Percentiles rank a stretch among this genome's conserved stretches.
phyloP scores from a whole-genome alignment of 2,329 filamentous ascomycete genomes.

The Sporothrix globosa region DNA sequence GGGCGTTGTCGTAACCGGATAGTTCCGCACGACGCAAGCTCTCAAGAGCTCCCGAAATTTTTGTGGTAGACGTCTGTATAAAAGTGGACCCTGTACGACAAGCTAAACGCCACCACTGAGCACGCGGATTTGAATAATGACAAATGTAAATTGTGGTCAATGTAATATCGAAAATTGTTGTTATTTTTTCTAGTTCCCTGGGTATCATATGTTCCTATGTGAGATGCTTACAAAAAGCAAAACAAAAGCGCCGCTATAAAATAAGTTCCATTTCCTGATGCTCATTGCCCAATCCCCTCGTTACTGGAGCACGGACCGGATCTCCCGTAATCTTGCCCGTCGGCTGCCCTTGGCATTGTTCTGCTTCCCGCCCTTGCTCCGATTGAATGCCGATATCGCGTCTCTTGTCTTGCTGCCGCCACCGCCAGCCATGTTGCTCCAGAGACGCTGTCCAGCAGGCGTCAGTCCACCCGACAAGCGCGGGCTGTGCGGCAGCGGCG shows the following conservation, averaged over 20 bases:
- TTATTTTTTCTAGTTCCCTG: not conserved
- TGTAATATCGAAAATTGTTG: not conserved
- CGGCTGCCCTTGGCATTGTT: slow-evolving; percentile 32
- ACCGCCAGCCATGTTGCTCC: slow-evolving; percentile 57
- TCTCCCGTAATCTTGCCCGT: slow-evolving; percentile 33
- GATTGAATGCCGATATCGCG: slow-evolving; percentile 33
- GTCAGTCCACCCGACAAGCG: slow-evolving; percentile 63
- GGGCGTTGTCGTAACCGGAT: not conserved
- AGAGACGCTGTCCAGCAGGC: slow-evolving; percentile 72
- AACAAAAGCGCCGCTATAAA: not conserved
- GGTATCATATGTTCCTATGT: slow-evolving; percentile 24
- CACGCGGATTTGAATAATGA: not conserved
- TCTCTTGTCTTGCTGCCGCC: slow-evolving; percentile 45
- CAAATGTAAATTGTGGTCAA: not conserved
- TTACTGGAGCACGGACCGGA: slow-evolving; percentile 1
- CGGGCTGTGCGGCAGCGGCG: slow-evolving; percentile 70
- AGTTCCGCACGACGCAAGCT: not conserved
- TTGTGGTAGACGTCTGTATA: slow-evolving; percentile 9
- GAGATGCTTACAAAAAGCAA: not conserved
- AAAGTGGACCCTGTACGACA: slow-evolving; percentile 24
- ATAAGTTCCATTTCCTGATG: not conserved
- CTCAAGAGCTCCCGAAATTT: slow-evolving; percentile 21
- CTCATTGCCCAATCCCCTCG: not conserved
- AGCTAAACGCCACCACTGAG: not conserved
- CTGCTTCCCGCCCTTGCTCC: not conserved